Percentiles rank a stretch among this genome's conserved stretches.
Evolutionary conservation across 192 early-diverging fungal genomes (phyloP).

Genomic region (Mycoemilia scoparia): DNA sequence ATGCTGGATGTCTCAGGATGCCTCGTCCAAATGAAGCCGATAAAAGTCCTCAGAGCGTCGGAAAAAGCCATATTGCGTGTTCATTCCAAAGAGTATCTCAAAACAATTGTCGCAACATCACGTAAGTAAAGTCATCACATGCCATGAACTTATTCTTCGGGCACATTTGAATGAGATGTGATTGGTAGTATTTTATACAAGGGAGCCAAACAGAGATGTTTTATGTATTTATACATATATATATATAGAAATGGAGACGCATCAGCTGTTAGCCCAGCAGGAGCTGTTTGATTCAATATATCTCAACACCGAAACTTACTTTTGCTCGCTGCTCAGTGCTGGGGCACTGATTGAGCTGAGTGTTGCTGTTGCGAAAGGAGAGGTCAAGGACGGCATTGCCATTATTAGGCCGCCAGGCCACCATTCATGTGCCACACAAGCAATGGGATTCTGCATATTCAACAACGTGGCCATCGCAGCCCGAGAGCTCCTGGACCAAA

Average conservation of each 20-base stretch:
- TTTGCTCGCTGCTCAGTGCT: constrained; percentile 49
- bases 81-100: constrained; percentile 31
- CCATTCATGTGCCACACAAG: constrained; percentile 57
- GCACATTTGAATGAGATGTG: neutral
- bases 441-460: constrained; percentile 76
- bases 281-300: constrained; percentile 47
- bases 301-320: constrained; percentile 40
- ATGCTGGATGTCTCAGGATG: constrained; percentile 28
- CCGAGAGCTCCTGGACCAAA: constrained; percentile 30
- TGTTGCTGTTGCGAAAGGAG: constrained; percentile 41
- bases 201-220: constrained; percentile 29
- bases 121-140: constrained; percentile 10
- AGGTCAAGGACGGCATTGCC: constrained; percentile 61
- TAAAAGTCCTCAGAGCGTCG: constrained; percentile 3
- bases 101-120: constrained; percentile 18
- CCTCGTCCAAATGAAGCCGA: constrained; percentile 20
- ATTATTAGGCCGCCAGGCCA: constrained; percentile 88
- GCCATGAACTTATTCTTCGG: neutral
- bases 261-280: constrained; percentile 19
- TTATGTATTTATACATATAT: too few relatives aligned
- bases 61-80: constrained; percentile 24
- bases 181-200: too few relatives aligned
- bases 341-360: constrained; percentile 59
- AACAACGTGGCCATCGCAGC: constrained; percentile 84
- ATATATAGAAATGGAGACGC: too few relatives aligned